A percentile compares a stretch with the other conserved stretches of the same genome.
These are phyloP conservation scores for Gracilaria gracilis DNA, from an alignment of 23 red algal species.

Conservation along the genomic window DNA sequence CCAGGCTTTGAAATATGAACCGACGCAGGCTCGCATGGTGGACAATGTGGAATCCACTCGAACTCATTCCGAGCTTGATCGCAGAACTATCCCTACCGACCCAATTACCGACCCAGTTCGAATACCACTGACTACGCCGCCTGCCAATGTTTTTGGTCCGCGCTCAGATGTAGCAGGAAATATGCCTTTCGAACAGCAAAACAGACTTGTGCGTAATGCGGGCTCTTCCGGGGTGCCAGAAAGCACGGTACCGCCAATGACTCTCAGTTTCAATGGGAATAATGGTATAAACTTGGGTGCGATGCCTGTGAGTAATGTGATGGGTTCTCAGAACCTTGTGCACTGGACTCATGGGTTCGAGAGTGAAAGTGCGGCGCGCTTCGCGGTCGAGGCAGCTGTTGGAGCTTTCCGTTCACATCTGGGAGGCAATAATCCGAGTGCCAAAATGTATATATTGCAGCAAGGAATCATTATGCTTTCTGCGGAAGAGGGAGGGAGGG, in stretches of 20 bases:
- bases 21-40: neutral
- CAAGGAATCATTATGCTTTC: conserved; percentile 15
- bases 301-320: neutral
- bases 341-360: conserved; percentile 61
- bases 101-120: conserved; percentile 22
- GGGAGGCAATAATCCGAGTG: neutral
- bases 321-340: neutral
- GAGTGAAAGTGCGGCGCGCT: conserved; percentile 30
- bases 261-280: neutral
- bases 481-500: conserved; percentile 4
- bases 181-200: conserved; percentile 27
- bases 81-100: neutral
- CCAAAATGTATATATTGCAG: conserved; percentile 33
- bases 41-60: conserved; percentile 5
- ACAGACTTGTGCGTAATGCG: conserved; percentile 3
- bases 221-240: neutral
- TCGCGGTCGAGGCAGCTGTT: conserved; percentile 42
- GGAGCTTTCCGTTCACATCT: conserved; percentile 25
- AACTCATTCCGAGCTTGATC: conserved; percentile 15
- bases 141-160: conserved; percentile 23
- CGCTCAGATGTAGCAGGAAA: neutral
- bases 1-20: neutral
- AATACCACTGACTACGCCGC: conserved; percentile 7
- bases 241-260: neutral
- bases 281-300: conserved; percentile 12